Conservation (phyloP, 768 basidiomycete genomes). For the Tricholoma saponaceum region DNA sequence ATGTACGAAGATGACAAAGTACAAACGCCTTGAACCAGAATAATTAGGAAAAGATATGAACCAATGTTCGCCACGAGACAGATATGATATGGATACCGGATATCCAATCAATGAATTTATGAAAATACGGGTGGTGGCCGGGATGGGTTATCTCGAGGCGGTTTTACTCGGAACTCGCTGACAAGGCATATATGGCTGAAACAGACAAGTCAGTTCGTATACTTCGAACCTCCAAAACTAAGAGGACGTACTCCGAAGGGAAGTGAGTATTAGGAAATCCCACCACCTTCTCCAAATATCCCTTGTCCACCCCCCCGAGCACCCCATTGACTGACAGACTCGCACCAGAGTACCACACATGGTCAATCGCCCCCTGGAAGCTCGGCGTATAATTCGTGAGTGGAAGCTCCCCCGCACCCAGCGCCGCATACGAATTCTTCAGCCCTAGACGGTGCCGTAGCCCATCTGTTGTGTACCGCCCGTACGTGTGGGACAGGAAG, state of each 20-base stretch:
- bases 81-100: conserved; percentile 7
- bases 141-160: conserved; percentile 44
- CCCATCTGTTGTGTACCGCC: conserved; percentile 89
- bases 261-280: conserved; percentile 98
- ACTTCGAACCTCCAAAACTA: neutral
- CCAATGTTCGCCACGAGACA: conserved; percentile 9
- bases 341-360: conserved; percentile 84
- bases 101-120: conserved; percentile 12
- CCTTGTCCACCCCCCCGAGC: conserved; percentile 82
- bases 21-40: neutral
- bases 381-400: conserved; percentile 90
- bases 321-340: conserved; percentile 77
- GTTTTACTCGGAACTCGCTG: conserved; percentile 77
- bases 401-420: conserved; percentile 42
- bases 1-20: neutral
- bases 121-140: conserved; percentile 22
- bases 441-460: conserved; percentile 74
- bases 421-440: conserved; percentile 76
- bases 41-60: conserved; percentile 5
- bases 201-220: conserved; percentile 1
- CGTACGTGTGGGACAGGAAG: conserved; percentile 90
- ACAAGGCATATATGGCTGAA: conserved; percentile 68
- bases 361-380: conserved; percentile 86
- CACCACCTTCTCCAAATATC: conserved; percentile 85
- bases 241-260: conserved; percentile 83